phyloP scores from a whole-genome alignment of 768 basidiomycete species.

The Lanmaoa rubissima region DNA sequence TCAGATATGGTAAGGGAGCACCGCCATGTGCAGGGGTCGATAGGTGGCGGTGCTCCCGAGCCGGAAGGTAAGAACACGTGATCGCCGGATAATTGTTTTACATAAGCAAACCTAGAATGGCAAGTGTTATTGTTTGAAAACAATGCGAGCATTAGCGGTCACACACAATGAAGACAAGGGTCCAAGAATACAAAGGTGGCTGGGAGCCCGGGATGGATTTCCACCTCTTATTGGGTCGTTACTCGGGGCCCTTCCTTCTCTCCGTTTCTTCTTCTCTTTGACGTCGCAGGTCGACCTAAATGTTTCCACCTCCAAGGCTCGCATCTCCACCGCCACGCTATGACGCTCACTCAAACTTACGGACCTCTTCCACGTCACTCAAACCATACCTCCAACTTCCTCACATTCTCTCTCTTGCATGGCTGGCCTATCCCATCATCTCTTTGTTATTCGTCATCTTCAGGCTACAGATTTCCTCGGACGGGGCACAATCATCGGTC shows the following conservation, averaged over 20 bases:
- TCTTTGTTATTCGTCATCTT: conserved; percentile 88
- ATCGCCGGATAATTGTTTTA: background rate
- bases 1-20: too few relatives aligned
- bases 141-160: conserved; percentile 18
- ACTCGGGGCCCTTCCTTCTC: conserved; percentile 3
- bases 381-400: conserved; percentile 82
- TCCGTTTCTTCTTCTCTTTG: conserved; percentile 11
- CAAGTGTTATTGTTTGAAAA: conserved; percentile 32
- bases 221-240: conserved; percentile 14
- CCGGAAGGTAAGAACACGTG: conserved; percentile 3
- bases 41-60: too few relatives aligned
- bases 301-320: conserved; percentile 29
- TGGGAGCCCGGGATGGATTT: conserved; percentile 11
- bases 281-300: conserved; percentile 42
- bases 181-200: conserved; percentile 25
- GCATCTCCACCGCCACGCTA: conserved; percentile 54
- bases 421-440: conserved; percentile 89
- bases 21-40: too few relatives aligned
- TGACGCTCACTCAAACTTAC: conserved; percentile 45
- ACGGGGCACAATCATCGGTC: conserved; percentile 64
- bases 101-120: conserved; percentile 15
- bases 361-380: conserved; percentile 40
- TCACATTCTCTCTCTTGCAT: conserved; percentile 81
- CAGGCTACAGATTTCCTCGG: conserved; percentile 71
- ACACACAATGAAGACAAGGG: background rate